Conservation (phyloP, 768 basidiomycete genomes). For the Obba rivulosa region DNA sequence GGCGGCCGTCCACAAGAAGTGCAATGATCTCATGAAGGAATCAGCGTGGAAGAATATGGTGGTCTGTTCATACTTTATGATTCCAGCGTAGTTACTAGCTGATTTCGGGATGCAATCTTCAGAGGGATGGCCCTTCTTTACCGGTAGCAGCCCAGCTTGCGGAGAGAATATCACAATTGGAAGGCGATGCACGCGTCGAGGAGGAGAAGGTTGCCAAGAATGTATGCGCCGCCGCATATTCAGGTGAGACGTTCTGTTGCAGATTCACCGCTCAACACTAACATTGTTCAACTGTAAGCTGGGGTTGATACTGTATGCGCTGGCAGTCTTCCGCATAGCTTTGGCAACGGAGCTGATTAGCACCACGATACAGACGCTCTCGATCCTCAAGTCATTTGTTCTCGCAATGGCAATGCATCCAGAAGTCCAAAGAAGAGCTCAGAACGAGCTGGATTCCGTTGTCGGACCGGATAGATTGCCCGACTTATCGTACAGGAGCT, state of each 20-base stretch:
- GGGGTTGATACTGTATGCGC: conserved; percentile 15
- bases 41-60: no score
- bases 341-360: background rate
- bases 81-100: no score
- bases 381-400: background rate
- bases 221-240: conserved; percentile 4
- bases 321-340: background rate
- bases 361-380: background rate
- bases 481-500: conserved; percentile 3
- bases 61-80: no score
- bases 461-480: conserved; percentile 8
- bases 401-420: conserved; percentile 5
- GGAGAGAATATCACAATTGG: background rate
- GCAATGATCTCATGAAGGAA: no score
- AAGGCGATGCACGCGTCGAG: background rate
- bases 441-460: conserved; percentile 7
- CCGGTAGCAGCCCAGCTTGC: background rate
- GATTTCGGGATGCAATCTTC: background rate
- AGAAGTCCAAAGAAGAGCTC: conserved; percentile 2
- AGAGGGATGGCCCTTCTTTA: no score
- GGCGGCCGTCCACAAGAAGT: conserved; percentile 5
- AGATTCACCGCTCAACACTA: no score
- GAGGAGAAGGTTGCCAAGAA: conserved; percentile 1
- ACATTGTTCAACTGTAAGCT: background rate
- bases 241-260: conserved; percentile 1